phyloP scores from a whole-genome alignment of 345 rosid genomes.

The Corymbia maculata region DNA sequence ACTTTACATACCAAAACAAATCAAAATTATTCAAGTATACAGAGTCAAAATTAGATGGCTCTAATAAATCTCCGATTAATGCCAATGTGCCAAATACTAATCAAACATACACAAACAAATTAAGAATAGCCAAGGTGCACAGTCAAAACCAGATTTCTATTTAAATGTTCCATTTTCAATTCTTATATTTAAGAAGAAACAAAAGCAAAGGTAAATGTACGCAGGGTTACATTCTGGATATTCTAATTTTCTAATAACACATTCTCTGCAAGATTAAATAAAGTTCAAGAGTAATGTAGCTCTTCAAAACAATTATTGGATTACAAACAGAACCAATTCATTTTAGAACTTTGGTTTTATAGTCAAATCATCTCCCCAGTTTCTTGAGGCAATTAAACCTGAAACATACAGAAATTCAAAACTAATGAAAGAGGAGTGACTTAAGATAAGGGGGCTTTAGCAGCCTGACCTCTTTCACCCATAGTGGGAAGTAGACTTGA shows the following conservation, averaged over 20 bases:
- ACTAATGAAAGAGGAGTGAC: neutral
- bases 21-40: neutral
- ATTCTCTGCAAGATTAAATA: neutral
- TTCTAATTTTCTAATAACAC: neutral
- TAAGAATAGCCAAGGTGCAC: neutral
- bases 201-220: neutral
- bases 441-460: conserved; percentile 4
- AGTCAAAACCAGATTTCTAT: neutral
- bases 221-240: neutral
- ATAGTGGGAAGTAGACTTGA: conserved; percentile 22
- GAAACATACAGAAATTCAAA: neutral
- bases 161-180: neutral
- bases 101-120: neutral
- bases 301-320: neutral
- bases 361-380: neutral
- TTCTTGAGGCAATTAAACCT: neutral
- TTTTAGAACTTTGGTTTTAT: neutral
- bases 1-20: neutral
- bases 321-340: neutral
- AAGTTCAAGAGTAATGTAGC: neutral
- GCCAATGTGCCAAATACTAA: neutral
- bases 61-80: neutral
- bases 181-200: neutral
- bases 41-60: neutral
- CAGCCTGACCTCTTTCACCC: conserved; percentile 32